phyloP scores from a whole-genome alignment of 176 grass and related monocot genomes.

The Alopecurus myosuroides region DNA sequence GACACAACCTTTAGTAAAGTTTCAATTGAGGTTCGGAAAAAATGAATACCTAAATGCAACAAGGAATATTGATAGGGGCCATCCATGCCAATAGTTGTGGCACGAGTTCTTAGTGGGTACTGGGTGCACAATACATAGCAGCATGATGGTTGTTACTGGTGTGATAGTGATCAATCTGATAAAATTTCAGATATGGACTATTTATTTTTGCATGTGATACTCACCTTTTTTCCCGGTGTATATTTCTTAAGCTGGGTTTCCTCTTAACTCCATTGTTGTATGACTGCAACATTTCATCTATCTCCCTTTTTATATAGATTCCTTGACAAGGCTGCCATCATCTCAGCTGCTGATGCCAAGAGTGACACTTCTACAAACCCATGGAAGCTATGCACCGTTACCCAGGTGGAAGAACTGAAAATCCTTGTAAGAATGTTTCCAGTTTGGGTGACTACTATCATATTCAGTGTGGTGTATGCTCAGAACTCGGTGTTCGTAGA shows the following conservation, averaged over 20 bases:
- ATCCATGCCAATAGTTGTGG: not conserved
- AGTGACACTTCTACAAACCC: constrained; percentile 33
- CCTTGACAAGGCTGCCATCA: constrained; percentile 83
- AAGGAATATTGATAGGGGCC: not conserved
- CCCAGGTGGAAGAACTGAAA: constrained; percentile 96
- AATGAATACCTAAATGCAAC: not conserved
- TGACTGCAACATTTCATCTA: not conserved
- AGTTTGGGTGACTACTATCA: constrained; percentile 75
- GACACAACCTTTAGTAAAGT: not conserved
- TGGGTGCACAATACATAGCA: not conserved
- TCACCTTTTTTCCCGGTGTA: not conserved
- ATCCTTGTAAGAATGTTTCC: constrained; percentile 80
- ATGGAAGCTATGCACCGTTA: constrained; percentile 85
- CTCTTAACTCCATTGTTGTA: not conserved
- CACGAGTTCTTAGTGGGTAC: not conserved
- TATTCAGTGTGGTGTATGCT: constrained; percentile 78
- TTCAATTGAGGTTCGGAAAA: not conserved
- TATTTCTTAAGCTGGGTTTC: not conserved
- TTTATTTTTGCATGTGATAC: not conserved
- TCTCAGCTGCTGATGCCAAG: constrained; percentile 49
- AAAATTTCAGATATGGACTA: not conserved
- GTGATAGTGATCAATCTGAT: not conserved
- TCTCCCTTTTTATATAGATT: constrained; percentile 41
- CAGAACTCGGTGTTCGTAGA: constrained; percentile 85
- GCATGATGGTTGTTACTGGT: not conserved